Percentiles rank a stretch among this genome's conserved stretches.
These are phyloP conservation scores for Trichosporon asahii DNA, from an alignment of 1,284 basidiomycete genomes.

Conservation along the genomic window DNA sequence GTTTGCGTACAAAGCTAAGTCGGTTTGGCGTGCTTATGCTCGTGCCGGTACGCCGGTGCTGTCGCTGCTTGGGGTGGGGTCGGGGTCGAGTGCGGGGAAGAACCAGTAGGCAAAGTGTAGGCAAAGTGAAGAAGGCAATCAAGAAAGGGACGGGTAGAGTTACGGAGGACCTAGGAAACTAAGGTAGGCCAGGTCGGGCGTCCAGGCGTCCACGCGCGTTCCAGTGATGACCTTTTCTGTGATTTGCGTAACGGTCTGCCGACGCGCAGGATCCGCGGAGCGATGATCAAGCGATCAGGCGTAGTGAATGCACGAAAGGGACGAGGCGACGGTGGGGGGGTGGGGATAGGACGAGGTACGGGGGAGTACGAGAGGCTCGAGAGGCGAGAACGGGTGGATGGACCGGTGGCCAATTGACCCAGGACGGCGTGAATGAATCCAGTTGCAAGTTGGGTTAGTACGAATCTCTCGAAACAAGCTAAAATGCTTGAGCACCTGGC, in stretches of 20 bases:
- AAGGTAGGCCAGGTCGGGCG: neutral
- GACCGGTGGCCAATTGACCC: constrained; percentile 4
- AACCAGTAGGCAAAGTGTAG: neutral
- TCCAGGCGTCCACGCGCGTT: neutral
- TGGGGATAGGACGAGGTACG: constrained; percentile 1
- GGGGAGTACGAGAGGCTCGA: neutral
- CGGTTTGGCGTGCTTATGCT: neutral
- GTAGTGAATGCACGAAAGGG: neutral
- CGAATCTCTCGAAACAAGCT: constrained; percentile 1
- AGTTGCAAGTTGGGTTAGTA: neutral
- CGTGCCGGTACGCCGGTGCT: neutral
- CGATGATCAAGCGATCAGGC: constrained; percentile 1
- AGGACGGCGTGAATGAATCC: neutral
- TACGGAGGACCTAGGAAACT: neutral
- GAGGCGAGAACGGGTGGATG: neutral
- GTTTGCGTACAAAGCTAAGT: neutral
- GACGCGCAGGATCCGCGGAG: neutral
- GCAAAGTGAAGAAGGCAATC: neutral
- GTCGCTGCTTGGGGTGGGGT: neutral
- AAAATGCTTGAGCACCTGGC: neutral
- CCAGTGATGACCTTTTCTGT: neutral
- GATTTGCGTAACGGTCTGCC: neutral
- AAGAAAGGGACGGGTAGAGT: neutral
- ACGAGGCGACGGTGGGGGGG: neutral
- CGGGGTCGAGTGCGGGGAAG: constrained; percentile 1